phyloP scores from a whole-genome alignment of 305 asterid species.

The Rubia balearica region DNA sequence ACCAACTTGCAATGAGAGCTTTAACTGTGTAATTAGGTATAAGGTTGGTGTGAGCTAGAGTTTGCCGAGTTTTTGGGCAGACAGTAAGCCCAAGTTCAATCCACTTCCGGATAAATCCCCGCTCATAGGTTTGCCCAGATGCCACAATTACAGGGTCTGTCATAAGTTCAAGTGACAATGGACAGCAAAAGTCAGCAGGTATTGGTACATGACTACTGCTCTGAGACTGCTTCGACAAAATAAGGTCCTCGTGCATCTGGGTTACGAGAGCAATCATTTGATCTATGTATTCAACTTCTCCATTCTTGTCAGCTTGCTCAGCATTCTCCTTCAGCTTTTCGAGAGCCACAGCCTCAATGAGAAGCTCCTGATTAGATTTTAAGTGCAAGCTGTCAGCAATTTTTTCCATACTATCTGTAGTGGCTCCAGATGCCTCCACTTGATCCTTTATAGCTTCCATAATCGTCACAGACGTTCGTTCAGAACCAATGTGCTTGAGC shows the following conservation, averaged over 20 bases:
- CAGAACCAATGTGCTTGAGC: slow-evolving; percentile 50
- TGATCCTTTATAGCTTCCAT: slow-evolving; percentile 55
- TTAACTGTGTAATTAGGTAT: slow-evolving; percentile 86
- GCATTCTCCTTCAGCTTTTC: slow-evolving; percentile 88
- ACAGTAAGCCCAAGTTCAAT: slow-evolving; percentile 80
- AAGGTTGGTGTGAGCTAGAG: slow-evolving; percentile 64
- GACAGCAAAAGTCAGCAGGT: slow-evolving; percentile 92
- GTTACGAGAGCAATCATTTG: slow-evolving; percentile 67
- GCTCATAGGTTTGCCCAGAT: slow-evolving; percentile 85
- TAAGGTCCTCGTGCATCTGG: slow-evolving; percentile 77
- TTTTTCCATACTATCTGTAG: slow-evolving; percentile 52
- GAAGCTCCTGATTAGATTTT: slow-evolving; percentile 72
- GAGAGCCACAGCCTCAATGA: slow-evolving; percentile 82
- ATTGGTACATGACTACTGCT: slow-evolving; percentile 58
- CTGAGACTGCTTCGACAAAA: slow-evolving; percentile 58
- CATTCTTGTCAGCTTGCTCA: slow-evolving; percentile 67
- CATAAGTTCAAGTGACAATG: slow-evolving; percentile 88
- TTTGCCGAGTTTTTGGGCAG: slow-evolving; percentile 86
- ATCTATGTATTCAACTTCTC: slow-evolving; percentile 66
- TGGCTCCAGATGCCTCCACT: slow-evolving; percentile 61
- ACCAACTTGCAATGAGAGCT: slow-evolving; percentile 86
- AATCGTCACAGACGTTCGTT: slow-evolving; percentile 44
- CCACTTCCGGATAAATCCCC: slow-evolving; percentile 73
- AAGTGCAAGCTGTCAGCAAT: slow-evolving; percentile 61
- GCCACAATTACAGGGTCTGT: slow-evolving; percentile 90